These are phyloP conservation scores for Aspergillus sp. DNA, from an alignment of 2,329 filamentous ascomycete genomes.

Conservation along the genomic window DNA sequence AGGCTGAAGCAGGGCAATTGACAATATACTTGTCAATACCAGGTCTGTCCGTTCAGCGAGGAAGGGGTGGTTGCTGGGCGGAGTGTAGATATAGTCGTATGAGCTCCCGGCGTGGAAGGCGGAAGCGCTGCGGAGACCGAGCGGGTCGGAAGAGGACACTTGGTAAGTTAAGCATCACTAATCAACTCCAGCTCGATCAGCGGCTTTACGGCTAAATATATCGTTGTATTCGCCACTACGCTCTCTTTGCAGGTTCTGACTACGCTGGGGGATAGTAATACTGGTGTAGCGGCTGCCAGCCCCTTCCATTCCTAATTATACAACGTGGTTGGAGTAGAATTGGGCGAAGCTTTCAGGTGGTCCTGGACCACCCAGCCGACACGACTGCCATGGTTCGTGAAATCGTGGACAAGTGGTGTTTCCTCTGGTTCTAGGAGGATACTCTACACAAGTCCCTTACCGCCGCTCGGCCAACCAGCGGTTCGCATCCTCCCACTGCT, in stretches of 20 bases:
- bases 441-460: conserved; percentile 22
- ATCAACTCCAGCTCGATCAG: background rate
- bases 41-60: conserved; percentile 9
- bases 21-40: background rate
- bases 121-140: conserved; percentile 9
- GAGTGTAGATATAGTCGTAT: conserved; percentile 7
- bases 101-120: conserved; percentile 13
- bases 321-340: conserved; percentile 6
- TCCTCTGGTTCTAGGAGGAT: background rate
- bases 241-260: background rate
- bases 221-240: background rate
- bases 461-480: conserved; percentile 56
- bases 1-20: background rate
- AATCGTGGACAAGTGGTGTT: background rate
- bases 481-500: conserved; percentile 61
- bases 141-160: conserved; percentile 36
- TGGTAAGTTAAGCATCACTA: conserved; percentile 23
- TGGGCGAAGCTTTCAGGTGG: conserved; percentile 1
- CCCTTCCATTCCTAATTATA: conserved; percentile 12
- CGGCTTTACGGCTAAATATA: background rate
- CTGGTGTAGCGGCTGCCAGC: background rate
- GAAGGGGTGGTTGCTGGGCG: background rate
- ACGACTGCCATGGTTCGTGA: conserved; percentile 1
- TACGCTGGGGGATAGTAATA: background rate
- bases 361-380: background rate